Evolutionary conservation across 192 early-diverging fungal genomes (phyloP).

Genomic region (Geranomyces variabilis): DNA sequence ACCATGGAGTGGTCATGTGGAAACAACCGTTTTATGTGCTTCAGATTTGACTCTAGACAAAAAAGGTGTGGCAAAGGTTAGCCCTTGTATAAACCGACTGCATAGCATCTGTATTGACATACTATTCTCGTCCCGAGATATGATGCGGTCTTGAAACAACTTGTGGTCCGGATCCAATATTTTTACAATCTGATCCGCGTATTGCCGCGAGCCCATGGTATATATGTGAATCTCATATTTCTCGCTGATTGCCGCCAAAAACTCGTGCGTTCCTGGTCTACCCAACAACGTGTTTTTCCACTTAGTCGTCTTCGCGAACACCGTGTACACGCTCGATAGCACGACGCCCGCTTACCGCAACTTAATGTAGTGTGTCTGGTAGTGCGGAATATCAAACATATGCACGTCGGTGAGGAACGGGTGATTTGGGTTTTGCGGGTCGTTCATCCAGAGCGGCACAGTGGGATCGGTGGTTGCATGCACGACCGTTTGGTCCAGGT

Average conservation of each 20-base stretch:
- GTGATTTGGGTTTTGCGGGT: constrained; percentile 61
- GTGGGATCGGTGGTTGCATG: constrained; percentile 85
- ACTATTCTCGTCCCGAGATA: constrained; percentile 91
- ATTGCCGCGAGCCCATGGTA: constrained; percentile 95
- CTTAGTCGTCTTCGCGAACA: constrained; percentile 3
- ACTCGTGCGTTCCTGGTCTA: constrained; percentile 78
- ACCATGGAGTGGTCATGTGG: constrained; percentile 96
- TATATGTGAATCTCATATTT: constrained; percentile 97
- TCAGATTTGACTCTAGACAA: constrained; percentile 44
- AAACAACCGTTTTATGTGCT: constrained; percentile 84
- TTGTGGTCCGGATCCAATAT: constrained; percentile 81
- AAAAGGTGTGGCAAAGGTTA: neutral
- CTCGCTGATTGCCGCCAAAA: constrained; percentile 68
- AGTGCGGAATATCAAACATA: constrained; percentile 73
- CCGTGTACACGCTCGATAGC: neutral
- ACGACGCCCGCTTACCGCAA: constrained; percentile 64
- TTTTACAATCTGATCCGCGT: constrained; percentile 85
- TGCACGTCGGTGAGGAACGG: constrained; percentile 67
- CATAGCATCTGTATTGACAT: constrained; percentile 44
- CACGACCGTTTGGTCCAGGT: constrained; percentile 97
- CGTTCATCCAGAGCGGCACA: constrained; percentile 74
- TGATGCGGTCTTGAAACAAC: constrained; percentile 85
- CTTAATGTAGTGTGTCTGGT: constrained; percentile 79
- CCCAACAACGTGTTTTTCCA: neutral
- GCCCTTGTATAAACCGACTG: no score